Evolutionary conservation across 805 yeast species (phyloP), one percentile per base, ranked within the genome.

Genomic region (Spencermartinsiella europaea): DNA sequence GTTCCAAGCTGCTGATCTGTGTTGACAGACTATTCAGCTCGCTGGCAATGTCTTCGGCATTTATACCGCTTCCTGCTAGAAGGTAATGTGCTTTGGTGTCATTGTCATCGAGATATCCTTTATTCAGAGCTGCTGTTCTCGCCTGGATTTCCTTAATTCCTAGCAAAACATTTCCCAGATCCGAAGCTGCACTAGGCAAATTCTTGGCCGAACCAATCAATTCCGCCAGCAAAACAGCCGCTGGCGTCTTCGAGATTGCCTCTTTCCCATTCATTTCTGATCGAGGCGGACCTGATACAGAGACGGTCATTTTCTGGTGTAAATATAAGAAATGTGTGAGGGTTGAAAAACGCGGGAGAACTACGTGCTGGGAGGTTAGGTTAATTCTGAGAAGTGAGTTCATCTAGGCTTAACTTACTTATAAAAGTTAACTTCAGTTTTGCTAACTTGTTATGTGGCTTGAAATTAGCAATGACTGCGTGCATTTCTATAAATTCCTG

Each of bases 41-140:
- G 64, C 67, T 49, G 53, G 85, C 89, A 34, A 90, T 80, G 47
- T 87, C 93, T 56, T 87, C 95, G 42, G 91, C 82, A 36, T 86
- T 80, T 44, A 89, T 76, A 1, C 97, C 97, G 59, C 91, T 83
- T 1, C 90, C 85, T 4, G 96, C 96, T 38, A 91, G 70, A 34
- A 93, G 69, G 63, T 93, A 93, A 61, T 93, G 98, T 12, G 73
- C 73, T 44, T 66, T 68, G 12, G 73, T 64, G 44, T 61, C 69
- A 44, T 67, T 69, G 38, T 65, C 63, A 25, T 63, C 60, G 12
- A 53, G 1, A 86, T 93, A 63, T n/a, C 63, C 62, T 47, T 72
- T 74, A 46, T 88, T 71, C 57, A 83, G 68, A 40, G 72, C 76
- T 45, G 70, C 71, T 0, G 91, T 81, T 50, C 83, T 77, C 56